Percentiles rank a stretch among this genome's conserved stretches.
phyloP scores from a whole-genome alignment of 169 alveolate species.

The Cyclospora cayetanensis region DNA sequence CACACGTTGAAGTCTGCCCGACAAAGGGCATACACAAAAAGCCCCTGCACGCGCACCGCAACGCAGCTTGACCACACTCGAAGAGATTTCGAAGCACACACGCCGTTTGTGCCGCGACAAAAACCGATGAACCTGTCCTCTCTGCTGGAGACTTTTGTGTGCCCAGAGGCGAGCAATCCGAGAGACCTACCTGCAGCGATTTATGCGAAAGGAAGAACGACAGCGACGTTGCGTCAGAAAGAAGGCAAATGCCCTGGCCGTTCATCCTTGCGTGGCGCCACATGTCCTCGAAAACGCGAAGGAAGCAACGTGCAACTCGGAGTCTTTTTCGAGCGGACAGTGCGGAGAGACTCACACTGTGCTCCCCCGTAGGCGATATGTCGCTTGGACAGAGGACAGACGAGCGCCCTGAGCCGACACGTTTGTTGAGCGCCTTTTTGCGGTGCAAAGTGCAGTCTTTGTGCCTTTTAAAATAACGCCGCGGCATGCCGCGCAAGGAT shows the following conservation, averaged over 20 bases:
- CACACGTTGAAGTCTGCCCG: slow-evolving; percentile 55
- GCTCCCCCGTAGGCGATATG: neutral
- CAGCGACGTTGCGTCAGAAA: slow-evolving; percentile 36
- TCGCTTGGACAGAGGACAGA: neutral
- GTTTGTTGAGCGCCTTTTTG: neutral
- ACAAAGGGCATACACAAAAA: slow-evolving; percentile 29
- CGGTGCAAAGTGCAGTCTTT: neutral
- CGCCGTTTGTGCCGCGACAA: neutral
- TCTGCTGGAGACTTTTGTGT: too few species aligned
- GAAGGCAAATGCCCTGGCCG: slow-evolving; percentile 56
- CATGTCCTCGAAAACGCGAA: slow-evolving; percentile 54
- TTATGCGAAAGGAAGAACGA: slow-evolving; percentile 35
- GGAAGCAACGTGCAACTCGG: slow-evolving; percentile 30
- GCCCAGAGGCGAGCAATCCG: neutral
- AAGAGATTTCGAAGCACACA: neutral
- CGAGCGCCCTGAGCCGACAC: neutral
- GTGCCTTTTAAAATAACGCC: slow-evolving; percentile 1
- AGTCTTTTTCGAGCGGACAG: slow-evolving; percentile 24
- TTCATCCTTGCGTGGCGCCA: slow-evolving; percentile 38
- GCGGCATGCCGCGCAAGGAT: neutral
- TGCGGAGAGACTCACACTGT: slow-evolving; percentile 23
- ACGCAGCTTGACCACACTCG: neutral
- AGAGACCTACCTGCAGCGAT: slow-evolving; percentile 2
- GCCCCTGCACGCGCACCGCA: slow-evolving; percentile 27
- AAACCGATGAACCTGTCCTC: too few species aligned